Evolutionary conservation across 352 stramenopile species (phyloP), one percentile per base, ranked within the genome.

Genomic region (Hyaloperonospora brassicae): DNA sequence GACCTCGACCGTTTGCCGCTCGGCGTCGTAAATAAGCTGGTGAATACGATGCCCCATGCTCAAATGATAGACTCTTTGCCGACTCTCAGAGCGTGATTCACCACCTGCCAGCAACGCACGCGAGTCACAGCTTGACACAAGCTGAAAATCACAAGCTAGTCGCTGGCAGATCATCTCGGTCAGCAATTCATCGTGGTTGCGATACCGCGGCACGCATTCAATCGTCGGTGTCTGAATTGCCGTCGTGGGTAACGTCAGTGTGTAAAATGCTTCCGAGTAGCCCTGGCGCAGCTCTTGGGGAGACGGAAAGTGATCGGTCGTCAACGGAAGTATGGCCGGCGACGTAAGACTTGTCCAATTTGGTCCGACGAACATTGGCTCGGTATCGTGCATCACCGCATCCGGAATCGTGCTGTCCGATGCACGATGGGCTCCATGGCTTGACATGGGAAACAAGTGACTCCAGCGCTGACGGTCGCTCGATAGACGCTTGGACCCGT

Each of bases 261-360:
- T 86, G 59, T 93, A 93, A 51, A 89, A 89, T n/a, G 76, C 84
- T 61, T 90, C 75, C 3, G 70, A 81, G 61, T 90, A 93, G 42
- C 57, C 67, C 34, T 70, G 67, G 34, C 73, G 65, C 5, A 91
- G 59, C 17, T 91, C 77, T 42, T 86, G 83, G 6, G 74, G 62
- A 10, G 76, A 76, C 23, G 87, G 87, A 22, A 92, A 83, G 44
- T 92, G 95, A 63, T 96, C 87, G 2, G 86, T 96, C 27, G 86
- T 95, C 23, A 96, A 63, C 14, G 89, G 89, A 22, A 97, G 60
- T 50, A 98, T 97, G 5, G 95, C 96, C 23, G 96, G 96, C 14
- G 95, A 93, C 24, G 84, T 96, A 5, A 99, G 64, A 31, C 80
- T 96, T 49, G 96, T 98, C 94, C 95, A 99, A 64, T 98, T 98